phyloP scores from a whole-genome alignment of 1,284 basidiomycete genomes.

The Microbotryum violaceum region DNA sequence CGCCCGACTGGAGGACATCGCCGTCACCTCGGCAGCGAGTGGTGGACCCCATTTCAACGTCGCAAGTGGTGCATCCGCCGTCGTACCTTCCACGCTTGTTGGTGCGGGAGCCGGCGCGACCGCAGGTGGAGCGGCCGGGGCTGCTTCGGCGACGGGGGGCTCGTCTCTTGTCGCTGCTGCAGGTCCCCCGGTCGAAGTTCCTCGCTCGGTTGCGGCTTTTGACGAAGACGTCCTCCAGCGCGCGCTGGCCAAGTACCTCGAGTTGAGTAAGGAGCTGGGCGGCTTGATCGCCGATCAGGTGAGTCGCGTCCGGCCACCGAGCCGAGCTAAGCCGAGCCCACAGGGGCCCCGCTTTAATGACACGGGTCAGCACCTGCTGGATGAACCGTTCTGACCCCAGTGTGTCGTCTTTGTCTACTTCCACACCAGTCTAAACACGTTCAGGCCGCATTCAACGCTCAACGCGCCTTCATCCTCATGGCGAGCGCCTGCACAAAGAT shows the following conservation, averaged over 20 bases:
- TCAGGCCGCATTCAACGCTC: conserved; percentile 58
- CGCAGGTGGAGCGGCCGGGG: conserved; percentile 21
- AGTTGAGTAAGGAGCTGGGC: conserved; percentile 66
- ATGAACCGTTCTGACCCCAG: neutral
- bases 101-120: conserved; percentile 38
- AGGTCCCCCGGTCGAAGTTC: conserved; percentile 38
- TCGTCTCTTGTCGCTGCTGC: conserved; percentile 38
- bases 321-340: no score
- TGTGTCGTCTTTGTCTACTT: no score
- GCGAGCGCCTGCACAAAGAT: conserved; percentile 66
- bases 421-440: conserved; percentile 57
- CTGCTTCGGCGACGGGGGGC: neutral
- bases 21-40: conserved; percentile 46
- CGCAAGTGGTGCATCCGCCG: conserved; percentile 15
- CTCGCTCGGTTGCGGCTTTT: conserved; percentile 63
- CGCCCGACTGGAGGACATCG: conserved; percentile 87
- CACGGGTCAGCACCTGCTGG: no score
- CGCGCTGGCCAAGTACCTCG: conserved; percentile 63
- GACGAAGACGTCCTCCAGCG: conserved; percentile 63
- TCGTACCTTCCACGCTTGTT: conserved; percentile 37
- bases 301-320: conserved; percentile 36
- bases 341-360: no score
- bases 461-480: conserved; percentile 61
- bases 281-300: conserved; percentile 70
- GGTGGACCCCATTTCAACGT: conserved; percentile 10